Conservation (phyloP, 202 grass and related monocot species). For the Elaeis oleifera region DNA sequence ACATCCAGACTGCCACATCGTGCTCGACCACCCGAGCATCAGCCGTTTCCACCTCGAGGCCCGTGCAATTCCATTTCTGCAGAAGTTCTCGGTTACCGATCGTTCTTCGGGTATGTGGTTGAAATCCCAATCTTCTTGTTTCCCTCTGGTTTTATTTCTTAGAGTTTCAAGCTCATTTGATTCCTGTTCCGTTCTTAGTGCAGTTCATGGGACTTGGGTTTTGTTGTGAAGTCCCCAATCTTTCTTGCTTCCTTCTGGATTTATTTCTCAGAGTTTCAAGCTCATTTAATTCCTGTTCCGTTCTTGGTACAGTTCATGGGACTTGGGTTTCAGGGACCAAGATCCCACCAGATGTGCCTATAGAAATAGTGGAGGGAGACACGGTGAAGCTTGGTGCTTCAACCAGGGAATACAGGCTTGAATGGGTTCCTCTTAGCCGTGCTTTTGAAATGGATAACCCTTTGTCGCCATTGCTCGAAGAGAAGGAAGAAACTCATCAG, state of each 20-base stretch:
- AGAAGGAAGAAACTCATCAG: constrained; percentile 53
- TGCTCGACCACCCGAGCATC: constrained; percentile 89
- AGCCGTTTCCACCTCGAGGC: constrained; percentile 78
- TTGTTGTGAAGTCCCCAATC: too few species aligned
- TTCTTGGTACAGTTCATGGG: constrained; percentile 57
- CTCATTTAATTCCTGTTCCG: background rate
- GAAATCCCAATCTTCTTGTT: background rate
- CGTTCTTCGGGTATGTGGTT: constrained; percentile 46
- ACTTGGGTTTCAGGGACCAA: constrained; percentile 71
- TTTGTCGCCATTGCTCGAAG: constrained; percentile 54
- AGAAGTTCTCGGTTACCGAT: constrained; percentile 57
- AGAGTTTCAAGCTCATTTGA: background rate
- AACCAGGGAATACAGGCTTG: constrained; percentile 65
- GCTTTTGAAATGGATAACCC: constrained; percentile 63
- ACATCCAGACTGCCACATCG: constrained; percentile 73
- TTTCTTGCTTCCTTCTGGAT: background rate
- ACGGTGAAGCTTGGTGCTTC: constrained; percentile 56
- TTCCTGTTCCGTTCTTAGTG: background rate
- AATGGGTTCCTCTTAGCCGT: constrained; percentile 55
- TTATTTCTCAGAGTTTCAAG: background rate
- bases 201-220: constrained; percentile 90
- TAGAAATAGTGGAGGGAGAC: constrained; percentile 57
- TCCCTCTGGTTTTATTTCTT: background rate
- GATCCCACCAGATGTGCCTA: constrained; percentile 45
- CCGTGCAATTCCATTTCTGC: constrained; percentile 24